Conservation (phyloP, 495 filamentous ascomycete species). For the Geopyxis carbonaria region DNA sequence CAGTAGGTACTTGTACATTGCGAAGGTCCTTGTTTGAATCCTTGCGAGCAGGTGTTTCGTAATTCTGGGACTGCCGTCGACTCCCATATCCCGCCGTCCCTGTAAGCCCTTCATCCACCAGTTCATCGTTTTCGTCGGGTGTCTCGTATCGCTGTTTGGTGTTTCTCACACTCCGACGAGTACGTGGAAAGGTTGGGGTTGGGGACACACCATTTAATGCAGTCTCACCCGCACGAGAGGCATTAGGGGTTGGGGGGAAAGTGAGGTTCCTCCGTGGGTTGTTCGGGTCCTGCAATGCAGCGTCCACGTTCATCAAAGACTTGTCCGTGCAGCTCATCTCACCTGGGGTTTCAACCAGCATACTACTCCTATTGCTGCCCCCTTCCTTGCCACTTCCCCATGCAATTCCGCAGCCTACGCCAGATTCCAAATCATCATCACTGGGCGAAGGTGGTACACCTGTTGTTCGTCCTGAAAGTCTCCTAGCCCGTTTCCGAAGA, state of each 20-base stretch:
- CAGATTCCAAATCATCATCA: conserved; percentile 75
- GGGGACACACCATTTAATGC: conserved; percentile 48
- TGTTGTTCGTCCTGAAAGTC: conserved; percentile 63
- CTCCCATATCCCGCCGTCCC: conserved; percentile 29
- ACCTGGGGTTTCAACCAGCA: conserved; percentile 45
- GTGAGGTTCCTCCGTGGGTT: conserved; percentile 38
- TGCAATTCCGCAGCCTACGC: conserved; percentile 55
- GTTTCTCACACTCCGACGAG: conserved; percentile 60
- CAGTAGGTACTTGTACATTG: conserved; percentile 50
- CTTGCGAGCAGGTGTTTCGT: conserved; percentile 12
- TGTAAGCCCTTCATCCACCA: conserved; percentile 63
- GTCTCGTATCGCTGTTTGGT: conserved; percentile 77
- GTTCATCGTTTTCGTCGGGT: conserved; percentile 90
- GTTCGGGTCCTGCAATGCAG: conserved; percentile 22
- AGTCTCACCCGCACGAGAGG: conserved; percentile 44
- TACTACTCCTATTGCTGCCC: conserved; percentile 65
- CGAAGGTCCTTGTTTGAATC: conserved; percentile 17
- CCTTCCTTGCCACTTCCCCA: conserved; percentile 39
- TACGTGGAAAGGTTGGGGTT: conserved; percentile 64
- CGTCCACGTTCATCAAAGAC: conserved; percentile 52
- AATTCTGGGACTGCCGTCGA: conserved; percentile 51
- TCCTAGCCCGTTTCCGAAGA: conserved; percentile 77
- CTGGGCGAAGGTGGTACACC: conserved; percentile 47
- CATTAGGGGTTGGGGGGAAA: conserved; percentile 34
- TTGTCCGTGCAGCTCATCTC: conserved; percentile 42